Base-by-base conservation (phyloP, 2,329 filamentous ascomycete species). In the Thelonectria rubi region DNA sequence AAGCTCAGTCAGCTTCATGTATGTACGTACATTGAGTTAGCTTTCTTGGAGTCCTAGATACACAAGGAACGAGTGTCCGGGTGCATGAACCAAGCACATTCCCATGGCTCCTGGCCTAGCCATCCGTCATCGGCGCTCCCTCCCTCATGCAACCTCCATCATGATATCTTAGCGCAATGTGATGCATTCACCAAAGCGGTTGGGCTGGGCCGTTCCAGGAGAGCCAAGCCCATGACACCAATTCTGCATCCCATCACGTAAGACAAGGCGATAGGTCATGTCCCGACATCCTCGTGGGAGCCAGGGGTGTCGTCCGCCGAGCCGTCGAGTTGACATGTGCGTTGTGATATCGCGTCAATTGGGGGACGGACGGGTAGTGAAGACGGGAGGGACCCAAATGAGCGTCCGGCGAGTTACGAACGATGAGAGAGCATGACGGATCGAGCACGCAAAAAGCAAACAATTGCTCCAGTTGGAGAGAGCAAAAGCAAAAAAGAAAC, bases 251-350 rank as follows among this genome's bases (percentile, higher is more conserved):
- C 20, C 55, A 62, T 62, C 60, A 34, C 60, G 60, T 53, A 59
- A 59, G 34, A 45, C 42, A 7, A 15, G 11, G 4, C n/a, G 17
- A 45, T 24, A 45, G 17, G 9, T 24, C 17, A 30, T 45, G 42
- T 20, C 39, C 39, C 58, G 59, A 64, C 21, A 65, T 46, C 52
- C 53, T 56, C 40, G 34, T 45, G 21, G 42, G 26, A 37, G 32
- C 50, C 48, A n/a, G 52, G 37, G 51, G 37, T 47, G 40, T 50
- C 51, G 40, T 45, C 55, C 43, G 30, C 65, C 66, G 66, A 61
- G 55, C 65, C 54, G 66, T 64, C 3, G 51, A 58, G 48, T 10
- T 47, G 40, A 37, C 18, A 48, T 34, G 15, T 10, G 7, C 17
- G n/a, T 39, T 52, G 26, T 17, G 49, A 37, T 20, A 56, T 51